phyloP scores from a whole-genome alignment of 2,329 filamentous ascomycete species.

The Nigrospora sphaerica region DNA sequence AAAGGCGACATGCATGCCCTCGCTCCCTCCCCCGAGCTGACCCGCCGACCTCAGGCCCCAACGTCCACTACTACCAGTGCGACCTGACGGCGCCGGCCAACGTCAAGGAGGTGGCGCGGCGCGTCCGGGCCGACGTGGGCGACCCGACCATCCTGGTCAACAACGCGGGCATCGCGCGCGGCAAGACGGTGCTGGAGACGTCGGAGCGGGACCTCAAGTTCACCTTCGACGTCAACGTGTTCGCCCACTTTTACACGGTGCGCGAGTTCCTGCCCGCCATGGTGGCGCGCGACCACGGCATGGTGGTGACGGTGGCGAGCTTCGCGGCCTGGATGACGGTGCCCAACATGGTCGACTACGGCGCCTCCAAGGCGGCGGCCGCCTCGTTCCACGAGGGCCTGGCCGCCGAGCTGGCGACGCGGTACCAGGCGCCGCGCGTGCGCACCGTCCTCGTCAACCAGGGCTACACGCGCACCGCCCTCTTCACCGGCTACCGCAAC shows the following conservation, averaged over 20 bases:
- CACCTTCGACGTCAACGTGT: slow-evolving; percentile 44
- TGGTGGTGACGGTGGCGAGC: slow-evolving; percentile 49
- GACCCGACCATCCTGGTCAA: slow-evolving; percentile 28
- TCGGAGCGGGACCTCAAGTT: slow-evolving; percentile 33
- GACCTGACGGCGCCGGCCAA: slow-evolving; percentile 56
- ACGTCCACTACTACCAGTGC: slow-evolving; percentile 62
- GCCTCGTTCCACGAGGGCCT: slow-evolving; percentile 54
- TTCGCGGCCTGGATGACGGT: slow-evolving; percentile 46
- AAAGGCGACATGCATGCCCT: too few species aligned
- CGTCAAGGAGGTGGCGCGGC: slow-evolving; percentile 31
- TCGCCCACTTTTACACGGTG: slow-evolving; percentile 42
- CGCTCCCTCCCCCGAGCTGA: too few species aligned
- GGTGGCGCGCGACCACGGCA: slow-evolving; percentile 42
- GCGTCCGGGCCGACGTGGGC: slow-evolving; percentile 30
- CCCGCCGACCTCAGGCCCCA: slow-evolving; percentile 34
- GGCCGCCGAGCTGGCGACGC: slow-evolving; percentile 38
- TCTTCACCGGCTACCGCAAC: slow-evolving; percentile 50
- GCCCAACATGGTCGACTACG: slow-evolving; percentile 53
- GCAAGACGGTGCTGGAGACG: slow-evolving; percentile 37
- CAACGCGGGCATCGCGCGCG: slow-evolving; percentile 33
- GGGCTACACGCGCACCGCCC: slow-evolving; percentile 53
- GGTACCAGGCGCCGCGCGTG: slow-evolving; percentile 47
- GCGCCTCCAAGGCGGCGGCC: slow-evolving; percentile 49
- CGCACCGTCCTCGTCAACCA: slow-evolving; percentile 60
- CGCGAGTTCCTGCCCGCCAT: slow-evolving; percentile 45